Base-by-base conservation (phyloP, 1,139 yeast species). In the Zhuliangozyma blackwelliae region DNA sequence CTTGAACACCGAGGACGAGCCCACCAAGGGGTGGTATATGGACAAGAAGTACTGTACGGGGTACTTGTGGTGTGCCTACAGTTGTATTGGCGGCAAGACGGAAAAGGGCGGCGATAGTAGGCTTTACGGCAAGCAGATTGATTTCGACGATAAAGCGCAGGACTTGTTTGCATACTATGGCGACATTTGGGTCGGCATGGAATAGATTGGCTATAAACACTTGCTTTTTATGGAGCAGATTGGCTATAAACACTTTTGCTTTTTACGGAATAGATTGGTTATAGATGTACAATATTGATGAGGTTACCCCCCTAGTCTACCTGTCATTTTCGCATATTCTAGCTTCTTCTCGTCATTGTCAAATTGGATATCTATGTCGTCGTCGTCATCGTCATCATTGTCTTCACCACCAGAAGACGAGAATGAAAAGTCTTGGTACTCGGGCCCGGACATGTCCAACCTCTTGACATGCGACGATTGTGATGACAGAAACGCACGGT, bases 11-110 rank as follows among this genome's bases (percentile, higher is more conserved):
- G 61, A 61, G 9, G 52, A 59, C 12, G 70, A 65, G 43, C 63
- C 68, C 9, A 51, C 48, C 7, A 40, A 49, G 31, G 54, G 67
- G 3, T 65, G 71, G 71, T 36, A 52, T 13, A 58, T 59, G 64
- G 63, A 55, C 21, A 39, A 29, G 31, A 48, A 44, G n/a, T 68
- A 68, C 37, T 69, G 77, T 54, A 59, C 60, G 26, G 58, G 65
- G 10, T 69, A 70, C 41, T 49, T 68, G 31, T 70, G 74, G 68
- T 70, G 76, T 59, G 74, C 71, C 1, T 69, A 65, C 46, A 65
- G 69, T 28, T 44, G 53, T 11, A 56, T 69, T 39, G 75, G 75
- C 30, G 75, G 68, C 2, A 44, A 32, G 3, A 50, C 57, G 3
- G 31, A 38, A 6, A 48, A 47, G 26, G 63, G 62, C 5, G 37